Conservation (phyloP, 345 rosid species). For the Diplotaxis tenuifolia region DNA sequence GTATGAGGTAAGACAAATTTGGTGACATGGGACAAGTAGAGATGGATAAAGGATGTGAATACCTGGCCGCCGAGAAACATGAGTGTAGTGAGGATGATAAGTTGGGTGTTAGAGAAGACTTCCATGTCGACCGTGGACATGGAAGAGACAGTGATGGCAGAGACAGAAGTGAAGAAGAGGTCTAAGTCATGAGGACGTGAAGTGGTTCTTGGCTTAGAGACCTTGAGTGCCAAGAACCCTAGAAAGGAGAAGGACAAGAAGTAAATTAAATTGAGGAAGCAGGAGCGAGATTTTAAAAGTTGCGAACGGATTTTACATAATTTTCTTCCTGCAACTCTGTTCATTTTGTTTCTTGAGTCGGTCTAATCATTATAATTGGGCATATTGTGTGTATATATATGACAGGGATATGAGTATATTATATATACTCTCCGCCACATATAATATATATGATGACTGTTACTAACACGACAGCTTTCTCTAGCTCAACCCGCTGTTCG, state of each 20-base stretch:
- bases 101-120: constrained; percentile 66
- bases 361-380: background rate
- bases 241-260: constrained; percentile 36
- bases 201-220: constrained; percentile 42
- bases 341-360: constrained; percentile 2
- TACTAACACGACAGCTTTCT: background rate
- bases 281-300: constrained; percentile 5
- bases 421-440: constrained; percentile 19
- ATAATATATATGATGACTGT: background rate
- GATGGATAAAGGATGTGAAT: constrained; percentile 53
- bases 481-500: background rate
- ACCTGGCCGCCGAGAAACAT: constrained; percentile 66
- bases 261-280: constrained; percentile 45
- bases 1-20: constrained; percentile 14
- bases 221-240: constrained; percentile 42
- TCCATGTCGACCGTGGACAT: constrained; percentile 86
- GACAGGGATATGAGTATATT: background rate
- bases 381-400: constrained; percentile 5
- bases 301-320: constrained; percentile 7
- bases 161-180: constrained; percentile 69
- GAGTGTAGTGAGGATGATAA: constrained; percentile 48
- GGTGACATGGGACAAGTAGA: constrained; percentile 20
- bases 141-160: constrained; percentile 63
- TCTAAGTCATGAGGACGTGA: constrained; percentile 45
- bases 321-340: background rate